Conservation (phyloP, 768 basidiomycete genomes). For the Leccinum uliginosum region DNA sequence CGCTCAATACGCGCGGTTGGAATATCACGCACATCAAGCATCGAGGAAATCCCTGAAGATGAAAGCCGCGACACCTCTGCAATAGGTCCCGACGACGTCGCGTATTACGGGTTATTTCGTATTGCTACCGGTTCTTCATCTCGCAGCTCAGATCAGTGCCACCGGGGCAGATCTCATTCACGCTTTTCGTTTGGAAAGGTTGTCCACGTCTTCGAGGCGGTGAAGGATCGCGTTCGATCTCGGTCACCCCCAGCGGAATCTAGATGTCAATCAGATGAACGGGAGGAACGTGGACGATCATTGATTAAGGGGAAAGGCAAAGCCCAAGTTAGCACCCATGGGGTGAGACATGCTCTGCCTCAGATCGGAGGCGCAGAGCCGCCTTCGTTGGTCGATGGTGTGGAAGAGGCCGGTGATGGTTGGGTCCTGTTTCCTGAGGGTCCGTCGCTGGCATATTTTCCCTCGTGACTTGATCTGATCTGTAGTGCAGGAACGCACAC, state of each 20-base stretch:
- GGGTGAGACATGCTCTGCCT: constrained; percentile 10
- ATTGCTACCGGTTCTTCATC: constrained; percentile 13
- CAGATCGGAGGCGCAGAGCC: constrained; percentile 32
- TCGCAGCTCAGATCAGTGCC: constrained; percentile 17
- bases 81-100: constrained; percentile 2
- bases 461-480: constrained; percentile 43
- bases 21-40: constrained; percentile 39
- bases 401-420: constrained; percentile 38
- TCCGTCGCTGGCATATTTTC: constrained; percentile 27
- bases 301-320: constrained; percentile 30
- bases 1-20: constrained; percentile 4
- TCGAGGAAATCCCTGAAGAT: constrained; percentile 39
- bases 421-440: constrained; percentile 93
- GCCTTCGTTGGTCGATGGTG: constrained; percentile 8
- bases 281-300: constrained; percentile 28
- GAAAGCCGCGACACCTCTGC: constrained; percentile 7
- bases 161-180: constrained; percentile 36
- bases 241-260: constrained; percentile 34
- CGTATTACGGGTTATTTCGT: constrained; percentile 14
- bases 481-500: constrained; percentile 73
- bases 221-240: constrained; percentile 43
- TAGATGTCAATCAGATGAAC: background rate
- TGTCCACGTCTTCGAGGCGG: constrained; percentile 45
- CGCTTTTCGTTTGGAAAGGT: constrained; percentile 53
- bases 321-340: constrained; percentile 1